Conservation (phyloP, 2,329 filamentous ascomycete genomes). For the Exophiala xenobiotica region DNA sequence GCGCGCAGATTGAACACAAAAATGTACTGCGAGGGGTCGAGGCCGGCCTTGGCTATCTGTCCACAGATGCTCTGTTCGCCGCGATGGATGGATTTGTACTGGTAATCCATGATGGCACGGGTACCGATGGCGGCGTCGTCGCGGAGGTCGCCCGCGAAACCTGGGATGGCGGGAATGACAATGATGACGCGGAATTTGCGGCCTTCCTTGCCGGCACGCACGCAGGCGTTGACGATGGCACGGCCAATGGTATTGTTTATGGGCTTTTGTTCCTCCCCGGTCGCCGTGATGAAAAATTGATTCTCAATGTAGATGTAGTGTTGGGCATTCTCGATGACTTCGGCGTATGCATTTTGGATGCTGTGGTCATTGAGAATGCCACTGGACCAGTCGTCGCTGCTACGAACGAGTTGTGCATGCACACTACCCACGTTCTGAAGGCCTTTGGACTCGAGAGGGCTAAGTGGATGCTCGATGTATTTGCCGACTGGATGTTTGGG, state of each 20-base stretch:
- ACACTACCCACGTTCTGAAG: slow-evolving; percentile 68
- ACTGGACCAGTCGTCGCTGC: slow-evolving; percentile 89
- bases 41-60: slow-evolving; percentile 55
- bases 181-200: slow-evolving; percentile 90
- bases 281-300: slow-evolving; percentile 97
- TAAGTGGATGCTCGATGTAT: slow-evolving; percentile 77
- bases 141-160: slow-evolving; percentile 87
- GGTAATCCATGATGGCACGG: slow-evolving; percentile 95
- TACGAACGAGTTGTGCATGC: slow-evolving; percentile 81
- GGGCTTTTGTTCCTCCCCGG: slow-evolving; percentile 79
- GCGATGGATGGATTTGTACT: slow-evolving; percentile 92
- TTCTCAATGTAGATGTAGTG: slow-evolving; percentile 98
- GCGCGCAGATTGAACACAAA: slow-evolving; percentile 93
- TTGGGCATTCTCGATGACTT: slow-evolving; percentile 81
- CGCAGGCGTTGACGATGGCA: slow-evolving; percentile 86
- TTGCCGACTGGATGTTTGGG: slow-evolving; percentile 86
- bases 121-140: slow-evolving; percentile 82
- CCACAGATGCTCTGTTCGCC: slow-evolving; percentile 89
- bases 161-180: slow-evolving; percentile 85
- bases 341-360: slow-evolving; percentile 83
- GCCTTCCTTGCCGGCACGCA: slow-evolving; percentile 74
- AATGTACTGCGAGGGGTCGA: slow-evolving; percentile 61
- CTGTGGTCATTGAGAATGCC: slow-evolving; percentile 81
- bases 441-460: slow-evolving; percentile 66
- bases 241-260: slow-evolving; percentile 84